Conservation (phyloP, 2,329 filamentous ascomycete genomes). For the Huntiella savannae region DNA sequence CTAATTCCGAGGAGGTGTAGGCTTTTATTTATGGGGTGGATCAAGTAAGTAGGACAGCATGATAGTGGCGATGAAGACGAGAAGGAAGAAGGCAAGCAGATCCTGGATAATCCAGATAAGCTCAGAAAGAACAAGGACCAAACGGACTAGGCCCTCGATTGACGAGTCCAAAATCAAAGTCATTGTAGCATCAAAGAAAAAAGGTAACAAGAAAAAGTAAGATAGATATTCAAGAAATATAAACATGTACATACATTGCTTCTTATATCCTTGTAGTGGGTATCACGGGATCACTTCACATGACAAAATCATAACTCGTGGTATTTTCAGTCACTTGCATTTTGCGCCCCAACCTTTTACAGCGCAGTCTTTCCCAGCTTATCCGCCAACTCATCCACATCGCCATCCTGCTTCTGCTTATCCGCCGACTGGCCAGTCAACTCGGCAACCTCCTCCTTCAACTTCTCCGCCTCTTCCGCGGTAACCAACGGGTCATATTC, state of each 20-base stretch:
- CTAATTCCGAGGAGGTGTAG: slow-evolving; percentile 14
- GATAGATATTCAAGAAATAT: too few species aligned
- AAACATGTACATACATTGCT: too few species aligned
- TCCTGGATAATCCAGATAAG: background rate
- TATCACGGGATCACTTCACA: background rate
- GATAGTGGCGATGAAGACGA: too few species aligned
- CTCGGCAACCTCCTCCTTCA: slow-evolving; percentile 46
- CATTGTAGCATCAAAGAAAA: too few species aligned
- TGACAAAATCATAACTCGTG: slow-evolving; percentile 6
- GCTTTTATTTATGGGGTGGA: too few species aligned
- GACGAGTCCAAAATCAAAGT: too few species aligned
- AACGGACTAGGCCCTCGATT: background rate
- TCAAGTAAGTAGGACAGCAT: too few species aligned
- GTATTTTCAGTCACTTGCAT: slow-evolving; percentile 5
- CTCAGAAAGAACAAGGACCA: background rate
- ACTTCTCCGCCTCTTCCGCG: slow-evolving; percentile 49
- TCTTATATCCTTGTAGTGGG: background rate
- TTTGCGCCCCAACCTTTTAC: slow-evolving; percentile 16
- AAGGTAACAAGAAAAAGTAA: too few species aligned
- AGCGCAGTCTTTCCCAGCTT: slow-evolving; percentile 52
- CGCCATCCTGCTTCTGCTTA: slow-evolving; percentile 50
- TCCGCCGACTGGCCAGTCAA: slow-evolving; percentile 56
- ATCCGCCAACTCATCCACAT: slow-evolving; percentile 64
- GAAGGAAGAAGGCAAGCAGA: too few species aligned
- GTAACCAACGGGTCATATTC: slow-evolving; percentile 34